Base-by-base conservation (phyloP, 306 rosid genomes). In the Fragaria iinumae region DNA sequence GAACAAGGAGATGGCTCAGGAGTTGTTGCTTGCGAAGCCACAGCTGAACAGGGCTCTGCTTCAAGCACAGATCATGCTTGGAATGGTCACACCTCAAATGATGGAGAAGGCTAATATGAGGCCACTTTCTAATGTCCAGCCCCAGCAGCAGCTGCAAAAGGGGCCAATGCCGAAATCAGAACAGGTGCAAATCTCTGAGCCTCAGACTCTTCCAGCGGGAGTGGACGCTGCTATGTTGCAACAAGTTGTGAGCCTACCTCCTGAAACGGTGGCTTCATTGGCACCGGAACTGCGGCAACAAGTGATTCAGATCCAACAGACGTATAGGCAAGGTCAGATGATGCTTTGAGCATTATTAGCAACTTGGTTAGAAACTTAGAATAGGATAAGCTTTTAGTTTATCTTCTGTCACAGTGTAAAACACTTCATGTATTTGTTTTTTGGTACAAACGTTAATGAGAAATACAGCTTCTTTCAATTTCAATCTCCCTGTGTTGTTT, bases 31-130 rank as follows among this genome's bases (percentile, higher is more conserved):
- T 80, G 88, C 90, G 43, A 90, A 85, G 77, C 98, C 96, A 76
- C 97, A 90, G 82, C 82, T 93, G 70, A 84, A 91, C 50, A 91
- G 90, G 81, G 97, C 98, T 78, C 91, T 93, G 81, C 89, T 93
- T 75, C 98, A 93, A 97, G 98, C 69, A 34, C 69, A 64, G 17
- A 64, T 64, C 17, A 64, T 64, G 44, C 69, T 64, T 0, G 45
- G 69, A 17, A 17, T 64, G 23, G 45, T 64, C 69, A 14, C 69
- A 0, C 69, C 69, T 0, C 11, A 34, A 13, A 36, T 64, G 69
- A 34, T 64, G 69, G 18, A 14, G 3, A 14, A 13, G 20, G 25
- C 14, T 64, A 34, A 62, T 21, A 1, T 23, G 17, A 23, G 34
- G 34, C 60, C 60, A 8, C 8, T 55, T 8, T 8, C 10, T 49